Evolutionary conservation across 1,139 yeast genomes (phyloP), one percentile per base, ranked within the genome.

Genomic region (Blastobotrys persicus): DNA sequence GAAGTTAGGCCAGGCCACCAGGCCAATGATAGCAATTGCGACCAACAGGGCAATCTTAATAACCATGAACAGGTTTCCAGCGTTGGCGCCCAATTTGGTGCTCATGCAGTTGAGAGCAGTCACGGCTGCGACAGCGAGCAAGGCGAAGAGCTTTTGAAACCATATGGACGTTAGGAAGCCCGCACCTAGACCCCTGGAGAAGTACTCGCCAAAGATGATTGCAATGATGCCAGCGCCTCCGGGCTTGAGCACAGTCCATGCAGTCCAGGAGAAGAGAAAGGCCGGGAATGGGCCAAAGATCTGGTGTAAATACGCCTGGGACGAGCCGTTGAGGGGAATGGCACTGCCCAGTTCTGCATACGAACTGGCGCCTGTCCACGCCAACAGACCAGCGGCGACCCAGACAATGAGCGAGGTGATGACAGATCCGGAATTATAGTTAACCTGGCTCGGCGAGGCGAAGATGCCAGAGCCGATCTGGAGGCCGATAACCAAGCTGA

Each of bases 381-480:
- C 75, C 14, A 72, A 59, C 31, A 69, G 51, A 1, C 76, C 76
- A 4, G 74, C 69, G 2, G 65, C 57, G 0, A 63, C 47, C 76
- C 76, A 72, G 3, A 71, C 67, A 2, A 68, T 44, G 13, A 72
- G 55, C 4, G 75, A 64, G 9, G 68, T 64, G 1, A 71, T 74
- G 1, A 67, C 68, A 1, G 75, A 70, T 9, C 74, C 74, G 0
- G 73, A 68, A 44, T 63, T 64, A 9, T 62, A 52, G 49, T 67
- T 66, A 19, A 72, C 66, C 48, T 67, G 67, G 37, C 71, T 68
- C 1, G 76, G 76, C 9, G 75, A 70, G 20, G 75, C 69, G 51
- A 72, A 72, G 35, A 72, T 71, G 3, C 76, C 76, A 4, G 76
- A 71, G 11, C 76, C 76, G 34, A 72, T 68, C 54, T 72, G 75